These are phyloP conservation scores for Diddensiella transvaalensis DNA, from an alignment of 805 yeast genomes.

Conservation along the genomic window DNA sequence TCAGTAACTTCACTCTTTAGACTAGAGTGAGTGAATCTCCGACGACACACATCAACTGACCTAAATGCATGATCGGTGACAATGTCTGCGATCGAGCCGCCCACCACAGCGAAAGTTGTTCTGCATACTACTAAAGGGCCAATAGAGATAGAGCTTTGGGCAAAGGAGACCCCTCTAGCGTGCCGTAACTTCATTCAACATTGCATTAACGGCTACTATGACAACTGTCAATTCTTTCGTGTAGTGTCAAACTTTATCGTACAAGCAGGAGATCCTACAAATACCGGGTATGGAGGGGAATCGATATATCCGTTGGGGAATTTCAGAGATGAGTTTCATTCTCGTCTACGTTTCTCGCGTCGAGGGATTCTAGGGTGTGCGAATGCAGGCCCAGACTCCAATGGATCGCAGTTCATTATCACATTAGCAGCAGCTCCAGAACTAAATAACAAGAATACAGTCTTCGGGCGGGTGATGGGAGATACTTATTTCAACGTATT, in stretches of 20 bases:
- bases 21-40: no score
- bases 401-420: constrained; percentile 44
- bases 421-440: constrained; percentile 47
- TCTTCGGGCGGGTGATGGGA: constrained; percentile 59
- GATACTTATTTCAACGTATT: constrained; percentile 52
- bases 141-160: constrained; percentile 62
- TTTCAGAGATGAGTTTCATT: constrained; percentile 45
- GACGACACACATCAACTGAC: no score
- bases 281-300: constrained; percentile 32
- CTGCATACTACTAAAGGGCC: constrained; percentile 57
- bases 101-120: constrained; percentile 41
- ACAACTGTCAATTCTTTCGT: constrained; percentile 41
- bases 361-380: constrained; percentile 58
- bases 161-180: constrained; percentile 58
- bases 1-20: no score
- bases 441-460: constrained; percentile 40
- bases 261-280: constrained; percentile 38
- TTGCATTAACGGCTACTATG: constrained; percentile 44
- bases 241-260: constrained; percentile 36
- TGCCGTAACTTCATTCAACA: constrained; percentile 46
- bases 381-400: constrained; percentile 34
- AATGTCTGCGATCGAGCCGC: constrained; percentile 22
- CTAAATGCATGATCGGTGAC: no score
- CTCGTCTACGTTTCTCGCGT: constrained; percentile 47
- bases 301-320: constrained; percentile 26